Base-by-base conservation (phyloP, 1,284 basidiomycete genomes). In the Coriolopsis trogii region DNA sequence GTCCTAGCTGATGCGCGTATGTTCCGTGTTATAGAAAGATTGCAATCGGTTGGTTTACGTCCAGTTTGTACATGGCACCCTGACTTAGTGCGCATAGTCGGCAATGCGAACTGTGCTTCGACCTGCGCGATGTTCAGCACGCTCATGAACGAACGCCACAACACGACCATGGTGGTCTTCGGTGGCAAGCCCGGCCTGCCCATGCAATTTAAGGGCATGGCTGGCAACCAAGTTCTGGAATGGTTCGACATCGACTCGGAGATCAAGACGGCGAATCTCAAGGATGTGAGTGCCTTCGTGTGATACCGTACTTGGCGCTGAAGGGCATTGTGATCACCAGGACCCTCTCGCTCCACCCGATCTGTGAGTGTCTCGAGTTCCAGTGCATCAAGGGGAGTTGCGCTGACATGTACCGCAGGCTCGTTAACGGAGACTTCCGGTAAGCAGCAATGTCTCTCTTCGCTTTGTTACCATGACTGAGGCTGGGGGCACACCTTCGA, bases 101-200 rank as follows among this genome's bases (percentile, higher is more conserved):
- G 71, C 28, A 76, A 77, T 53, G 76, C 76, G 15, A 75, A 80
- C 56, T 87, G 84, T 55, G 84, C 82, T 3, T 85, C 82, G 13
- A 84, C 84, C 0, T 87, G 84, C 57, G 79, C 84, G 0, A 77
- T 83, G 74, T 86, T 86, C 63, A 80, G 73, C 55, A 84, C 82
- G 2, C 63, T 83, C 51, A 84, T 86, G 82, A 75, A 76, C 49
- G 84, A 86, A 65, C 67, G 72, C 12, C 80, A 84, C 58, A 64
- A 73, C 10, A 82, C 79, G 10, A 81, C 74, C 63, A 78, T 81
- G 28, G 82, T 76, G 6, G 68, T 82, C 16, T 86, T 86, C 55
- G 84, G 84, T 7, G 83, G 82, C 23, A 82, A 78, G 65, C 80
- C 81, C 5, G 75, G 76, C 7, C 70, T 77, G 58, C 54, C 63